Evolutionary conservation across 768 basidiomycete species (phyloP).

Genomic region (Tulasnella sp.): DNA sequence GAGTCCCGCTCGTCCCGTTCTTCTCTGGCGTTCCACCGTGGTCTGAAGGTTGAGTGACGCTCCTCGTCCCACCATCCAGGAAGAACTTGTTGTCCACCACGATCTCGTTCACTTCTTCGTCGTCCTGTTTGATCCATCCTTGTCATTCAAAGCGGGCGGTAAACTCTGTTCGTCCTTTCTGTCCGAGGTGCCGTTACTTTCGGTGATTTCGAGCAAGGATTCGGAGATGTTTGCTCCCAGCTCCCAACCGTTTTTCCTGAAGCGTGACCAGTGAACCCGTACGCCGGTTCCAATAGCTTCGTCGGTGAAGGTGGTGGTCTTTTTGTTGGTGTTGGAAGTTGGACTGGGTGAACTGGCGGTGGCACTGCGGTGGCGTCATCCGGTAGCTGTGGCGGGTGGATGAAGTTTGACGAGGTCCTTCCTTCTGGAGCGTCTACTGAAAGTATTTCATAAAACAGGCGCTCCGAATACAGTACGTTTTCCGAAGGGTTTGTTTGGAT

Average conservation of each 20-base stretch:
- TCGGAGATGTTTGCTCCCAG: constrained; percentile 11
- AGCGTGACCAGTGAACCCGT: constrained; percentile 15
- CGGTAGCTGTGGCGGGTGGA: not conserved
- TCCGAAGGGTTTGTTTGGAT: not conserved
- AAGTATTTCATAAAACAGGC: not conserved
- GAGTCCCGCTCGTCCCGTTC: not conserved
- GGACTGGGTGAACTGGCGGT: not conserved
- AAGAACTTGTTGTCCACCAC: constrained; percentile 21
- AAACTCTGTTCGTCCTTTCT: not conserved
- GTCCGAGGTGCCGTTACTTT: not conserved
- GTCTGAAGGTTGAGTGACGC: constrained; percentile 18
- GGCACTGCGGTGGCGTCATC: not conserved
- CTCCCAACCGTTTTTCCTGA: constrained; percentile 18
- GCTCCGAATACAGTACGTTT: not conserved
- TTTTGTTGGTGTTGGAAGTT: not conserved
- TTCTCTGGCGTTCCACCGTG: constrained; percentile 15
- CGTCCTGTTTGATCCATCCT: constrained; percentile 15
- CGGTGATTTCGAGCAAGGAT: constrained; percentile 11
- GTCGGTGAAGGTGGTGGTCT: constrained; percentile 1
- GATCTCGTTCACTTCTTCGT: constrained; percentile 21
- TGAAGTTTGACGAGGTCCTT: not conserved
- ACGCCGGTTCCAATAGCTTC: not conserved
- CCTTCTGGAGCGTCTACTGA: not conserved
- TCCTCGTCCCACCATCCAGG: not conserved
- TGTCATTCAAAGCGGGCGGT: not conserved